Base-by-base conservation (phyloP, 768 basidiomycete species). In the Trametes villosa region DNA sequence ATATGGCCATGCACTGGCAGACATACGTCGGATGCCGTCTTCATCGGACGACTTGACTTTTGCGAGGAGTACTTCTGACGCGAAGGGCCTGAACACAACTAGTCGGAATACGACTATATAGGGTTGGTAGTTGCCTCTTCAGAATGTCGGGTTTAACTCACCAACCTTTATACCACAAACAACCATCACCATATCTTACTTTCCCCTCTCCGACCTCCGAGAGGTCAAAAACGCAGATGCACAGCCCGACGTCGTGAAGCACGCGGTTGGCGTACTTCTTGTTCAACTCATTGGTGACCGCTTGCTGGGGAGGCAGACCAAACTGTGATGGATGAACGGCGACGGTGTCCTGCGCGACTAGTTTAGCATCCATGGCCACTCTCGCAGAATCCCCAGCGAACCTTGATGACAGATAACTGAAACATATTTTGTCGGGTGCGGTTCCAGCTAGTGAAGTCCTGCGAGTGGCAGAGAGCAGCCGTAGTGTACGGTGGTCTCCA, bases 241-340 rank as follows among this genome's bases (percentile, higher is more conserved):
- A 96, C 24, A 99, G 83, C 1, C 96, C 96, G 57, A 96, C 88
- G 57, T 94, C 90, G 68, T 95, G 92, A 18, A 98, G 76, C 46
- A 96, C 86, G 54, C 89, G 84, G 72, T 98, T 98, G 5, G 96
- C 91, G 65, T 96, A 98, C 75, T 97, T 97, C 72, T 92, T 92
- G 80, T 98, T 96, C 65, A 98, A 79, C 68, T 94, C 92, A 60
- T 88, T 84, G 27, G 83, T 88, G 66, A 98, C 83, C 0, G 94
- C 92, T 47, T 90, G 85, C 47, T 91, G 88, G 40, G 86, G 82
- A 1, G 91, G 87, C 0, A 86, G 77, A 8, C 85, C 88, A 69
- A 97, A 98, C 66, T 93, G 85, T n/a, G 84, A 81, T 9, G 96
- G 93, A 50, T 89, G 86, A n/a, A 99, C 80, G 2, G 92, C 85